Evolutionary conservation across 257 asterid species (phyloP).

Genomic region (Jaltomata sinuosa): DNA sequence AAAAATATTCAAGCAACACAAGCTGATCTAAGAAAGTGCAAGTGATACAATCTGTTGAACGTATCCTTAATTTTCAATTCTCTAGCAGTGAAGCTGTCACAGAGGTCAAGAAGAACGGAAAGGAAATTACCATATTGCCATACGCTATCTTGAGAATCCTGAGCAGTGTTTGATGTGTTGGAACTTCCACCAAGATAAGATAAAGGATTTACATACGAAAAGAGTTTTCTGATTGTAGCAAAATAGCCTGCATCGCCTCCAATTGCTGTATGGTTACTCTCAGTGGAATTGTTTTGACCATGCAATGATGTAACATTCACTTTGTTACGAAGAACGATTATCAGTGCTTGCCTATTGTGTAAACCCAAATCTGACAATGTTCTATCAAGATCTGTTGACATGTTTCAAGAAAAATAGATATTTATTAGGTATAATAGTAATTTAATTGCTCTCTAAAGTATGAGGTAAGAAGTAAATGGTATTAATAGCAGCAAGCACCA

Average conservation of each 20-base stretch:
- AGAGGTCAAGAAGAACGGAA: slow-evolving; percentile 4
- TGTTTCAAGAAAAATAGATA: background rate
- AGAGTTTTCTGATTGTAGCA: slow-evolving; percentile 44
- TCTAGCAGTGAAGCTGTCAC: background rate
- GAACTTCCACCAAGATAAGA: slow-evolving; percentile 53
- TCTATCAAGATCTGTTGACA: slow-evolving; percentile 47
- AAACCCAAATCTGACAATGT: slow-evolving; percentile 66
- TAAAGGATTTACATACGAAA: slow-evolving; percentile 69
- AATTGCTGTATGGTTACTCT: slow-evolving; percentile 29
- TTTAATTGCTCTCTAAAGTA: background rate
- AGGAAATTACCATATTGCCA: slow-evolving; percentile 47
- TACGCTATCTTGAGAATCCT: slow-evolving; percentile 40
- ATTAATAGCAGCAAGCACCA: background rate
- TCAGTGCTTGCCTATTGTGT: slow-evolving; percentile 66
- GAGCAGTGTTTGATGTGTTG: slow-evolving; percentile 27
- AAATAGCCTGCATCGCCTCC: slow-evolving; percentile 61
- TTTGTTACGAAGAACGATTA: slow-evolving; percentile 44
- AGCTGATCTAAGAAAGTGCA: background rate
- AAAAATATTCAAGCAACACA: background rate
- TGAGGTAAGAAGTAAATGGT: background rate
- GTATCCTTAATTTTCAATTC: background rate
- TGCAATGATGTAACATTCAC: slow-evolving; percentile 21
- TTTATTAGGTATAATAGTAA: background rate
- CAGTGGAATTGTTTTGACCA: slow-evolving; percentile 22
- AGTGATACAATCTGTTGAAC: background rate